Evolutionary conservation across 805 yeast species (phyloP).

Genomic region (Lachancea waltii): DNA sequence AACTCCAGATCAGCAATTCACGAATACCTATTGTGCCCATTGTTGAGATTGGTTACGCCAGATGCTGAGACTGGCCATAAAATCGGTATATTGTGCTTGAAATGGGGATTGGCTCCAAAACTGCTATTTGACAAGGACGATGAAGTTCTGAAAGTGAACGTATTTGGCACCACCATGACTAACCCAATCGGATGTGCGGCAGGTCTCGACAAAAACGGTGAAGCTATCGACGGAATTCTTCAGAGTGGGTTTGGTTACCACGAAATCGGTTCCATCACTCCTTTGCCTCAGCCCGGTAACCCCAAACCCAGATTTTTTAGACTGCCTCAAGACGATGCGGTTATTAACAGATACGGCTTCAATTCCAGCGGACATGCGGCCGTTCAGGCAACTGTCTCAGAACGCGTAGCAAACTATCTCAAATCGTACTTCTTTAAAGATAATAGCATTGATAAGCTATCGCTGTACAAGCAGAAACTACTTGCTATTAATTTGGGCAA

Average conservation of each 20-base stretch:
- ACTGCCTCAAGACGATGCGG: conserved; percentile 77
- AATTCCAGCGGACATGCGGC: conserved; percentile 82
- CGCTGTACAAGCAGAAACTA: conserved; percentile 58
- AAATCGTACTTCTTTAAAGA: conserved; percentile 23
- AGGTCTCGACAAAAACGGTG: conserved; percentile 91
- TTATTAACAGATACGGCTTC: conserved; percentile 91
- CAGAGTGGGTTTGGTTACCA: conserved; percentile 80
- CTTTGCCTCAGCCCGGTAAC: conserved; percentile 89
- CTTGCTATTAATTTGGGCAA: conserved; percentile 87
- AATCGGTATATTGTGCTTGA: conserved; percentile 64
- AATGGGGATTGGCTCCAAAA: conserved; percentile 60
- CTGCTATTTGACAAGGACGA: conserved; percentile 49
- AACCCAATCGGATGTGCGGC: conserved; percentile 93
- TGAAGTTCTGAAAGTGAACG: conserved; percentile 47
- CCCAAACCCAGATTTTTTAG: conserved; percentile 91
- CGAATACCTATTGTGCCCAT: conserved; percentile 75
- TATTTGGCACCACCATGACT: conserved; percentile 56
- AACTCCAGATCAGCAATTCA: conserved; percentile 82
- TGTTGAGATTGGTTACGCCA: conserved; percentile 52
- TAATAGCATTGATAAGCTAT: conserved; percentile 29
- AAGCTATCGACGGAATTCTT: conserved; percentile 76
- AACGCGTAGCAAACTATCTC: conserved; percentile 47
- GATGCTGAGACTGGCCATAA: conserved; percentile 86
- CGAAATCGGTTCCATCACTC: conserved; percentile 91
- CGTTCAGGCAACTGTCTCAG: conserved; percentile 60